Base-by-base conservation (phyloP, 2,329 filamentous ascomycete genomes). In the Calonectria pseudoreteaudii region DNA sequence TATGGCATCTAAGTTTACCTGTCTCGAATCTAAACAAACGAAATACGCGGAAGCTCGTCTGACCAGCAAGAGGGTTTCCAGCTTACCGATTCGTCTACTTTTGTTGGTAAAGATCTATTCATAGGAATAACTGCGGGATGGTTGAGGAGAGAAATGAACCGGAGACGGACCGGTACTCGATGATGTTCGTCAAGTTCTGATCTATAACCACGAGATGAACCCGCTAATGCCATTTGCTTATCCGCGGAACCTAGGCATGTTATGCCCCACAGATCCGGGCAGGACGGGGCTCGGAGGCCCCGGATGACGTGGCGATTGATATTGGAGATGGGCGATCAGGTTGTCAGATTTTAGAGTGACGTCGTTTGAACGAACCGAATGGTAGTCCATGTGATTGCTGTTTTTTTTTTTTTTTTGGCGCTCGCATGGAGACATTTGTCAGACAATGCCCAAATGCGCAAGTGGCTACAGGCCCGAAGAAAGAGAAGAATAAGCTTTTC, bases 211-310 rank as follows among this genome's bases (percentile, higher is more conserved):
- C 14, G n/a, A 64, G 38, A 31, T 20, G 58, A 38, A 18, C 38
- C 30, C 31, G 18, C 26, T 50, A 28, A 28, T 34, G 34, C 31
- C 18, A 30, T 64, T 64, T 23, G 56, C 34, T 30, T 64, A 69
- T 69, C 67, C 67, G 66, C 66, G 53, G 66, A 60, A 10, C 28
- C 53, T 53, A 56, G 44, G 50, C 18, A 41, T 53, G 36, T 5
- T 16, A 13, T 2, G 30, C n/a, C 31, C 64, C 64, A 66, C 64
- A 13, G 64, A 20, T 38, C 44, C 64, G 30, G 31, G 28, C 56
- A 26, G 2, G 34, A 38, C 38, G 60, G 56, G 58, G 60, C 60
- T 64, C 60, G 60, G 41, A 64, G 60, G 36, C 38, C 13, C n/a
- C 56, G 56, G 34, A 60, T 38, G n/a, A 60, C 56, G 34, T 60